These are phyloP conservation scores for Venturia effusa DNA, from an alignment of 2,329 filamentous ascomycete genomes.

Conservation along the genomic window DNA sequence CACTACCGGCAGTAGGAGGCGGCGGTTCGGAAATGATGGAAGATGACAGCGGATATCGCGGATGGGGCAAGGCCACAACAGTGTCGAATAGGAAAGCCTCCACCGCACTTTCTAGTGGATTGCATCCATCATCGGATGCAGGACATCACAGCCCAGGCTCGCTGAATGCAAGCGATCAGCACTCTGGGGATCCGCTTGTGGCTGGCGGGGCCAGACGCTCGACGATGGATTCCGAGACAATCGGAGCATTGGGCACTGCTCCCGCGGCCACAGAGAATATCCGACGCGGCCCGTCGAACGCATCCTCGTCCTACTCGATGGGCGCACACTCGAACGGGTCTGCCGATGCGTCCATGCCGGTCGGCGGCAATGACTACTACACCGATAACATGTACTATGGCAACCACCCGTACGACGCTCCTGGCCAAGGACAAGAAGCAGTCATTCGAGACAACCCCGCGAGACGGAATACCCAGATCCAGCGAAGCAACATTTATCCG, in stretches of 20 bases:
- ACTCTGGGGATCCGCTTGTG: slow-evolving; percentile 57
- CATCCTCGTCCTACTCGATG: slow-evolving; percentile 88
- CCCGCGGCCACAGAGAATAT: slow-evolving; percentile 56
- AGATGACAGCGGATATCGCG: slow-evolving; percentile 73
- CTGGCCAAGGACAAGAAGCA: slow-evolving; percentile 49
- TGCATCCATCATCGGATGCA: slow-evolving; percentile 53
- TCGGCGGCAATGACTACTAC: slow-evolving; percentile 39
- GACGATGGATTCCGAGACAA: slow-evolving; percentile 61
- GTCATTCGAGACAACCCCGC: slow-evolving; percentile 91
- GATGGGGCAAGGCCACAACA: slow-evolving; percentile 71
- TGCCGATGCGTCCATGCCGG: slow-evolving; percentile 41
- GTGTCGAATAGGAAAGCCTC: slow-evolving; percentile 66
- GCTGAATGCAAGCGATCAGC: slow-evolving; percentile 56
- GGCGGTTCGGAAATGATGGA: slow-evolving; percentile 65
- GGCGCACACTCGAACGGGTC: slow-evolving; percentile 60
- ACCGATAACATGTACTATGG: slow-evolving; percentile 47
- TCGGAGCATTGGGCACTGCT: slow-evolving; percentile 65
- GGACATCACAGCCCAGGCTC: slow-evolving; percentile 46
- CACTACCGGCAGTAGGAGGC: slow-evolving; percentile 49
- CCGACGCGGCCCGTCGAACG: slow-evolving; percentile 83
- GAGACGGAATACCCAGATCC: slow-evolving; percentile 85
- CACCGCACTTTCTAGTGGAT: slow-evolving; percentile 66
- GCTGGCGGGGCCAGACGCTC: slow-evolving; percentile 24
- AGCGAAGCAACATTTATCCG: slow-evolving; percentile 79
- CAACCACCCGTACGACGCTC: slow-evolving; percentile 37